These are phyloP conservation scores for Buddleja alternifolia DNA, from an alignment of 257 asterid genomes.

Conservation along the genomic window DNA sequence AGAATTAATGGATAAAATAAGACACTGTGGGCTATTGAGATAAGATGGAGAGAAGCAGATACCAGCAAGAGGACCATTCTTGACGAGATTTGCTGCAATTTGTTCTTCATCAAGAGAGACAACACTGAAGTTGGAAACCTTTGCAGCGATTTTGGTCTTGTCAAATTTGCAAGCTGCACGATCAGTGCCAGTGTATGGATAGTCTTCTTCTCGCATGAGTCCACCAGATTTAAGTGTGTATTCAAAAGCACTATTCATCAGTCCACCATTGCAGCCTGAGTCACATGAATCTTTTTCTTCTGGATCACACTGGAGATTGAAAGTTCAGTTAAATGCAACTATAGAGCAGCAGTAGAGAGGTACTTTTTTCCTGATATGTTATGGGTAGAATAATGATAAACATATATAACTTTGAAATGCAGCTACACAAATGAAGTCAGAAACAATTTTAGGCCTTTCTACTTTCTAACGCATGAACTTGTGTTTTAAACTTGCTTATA, in stretches of 20 bases:
- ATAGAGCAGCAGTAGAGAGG: neutral
- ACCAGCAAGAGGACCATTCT: constrained; percentile 95
- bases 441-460: neutral
- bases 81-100: constrained; percentile 89
- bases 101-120: constrained; percentile 83
- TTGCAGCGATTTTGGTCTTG: constrained; percentile 73
- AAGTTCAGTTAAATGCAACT: neutral
- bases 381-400: neutral
- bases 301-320: constrained; percentile 71
- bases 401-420: neutral
- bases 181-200: constrained; percentile 82
- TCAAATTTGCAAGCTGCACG: constrained; percentile 72
- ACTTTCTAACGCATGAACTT: neutral
- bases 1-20: neutral
- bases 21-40: neutral
- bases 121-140: constrained; percentile 85
- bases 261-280: constrained; percentile 83
- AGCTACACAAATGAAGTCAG: neutral
- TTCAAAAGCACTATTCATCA: constrained; percentile 88
- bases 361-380: neutral
- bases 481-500: no score
- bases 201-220: constrained; percentile 82
- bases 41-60: constrained; percentile 21
- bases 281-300: constrained; percentile 78
- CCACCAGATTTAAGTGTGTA: constrained; percentile 88